Evolutionary conservation across 2,329 filamentous ascomycete genomes (phyloP).

Genomic region (Cladophialophora bantiana): DNA sequence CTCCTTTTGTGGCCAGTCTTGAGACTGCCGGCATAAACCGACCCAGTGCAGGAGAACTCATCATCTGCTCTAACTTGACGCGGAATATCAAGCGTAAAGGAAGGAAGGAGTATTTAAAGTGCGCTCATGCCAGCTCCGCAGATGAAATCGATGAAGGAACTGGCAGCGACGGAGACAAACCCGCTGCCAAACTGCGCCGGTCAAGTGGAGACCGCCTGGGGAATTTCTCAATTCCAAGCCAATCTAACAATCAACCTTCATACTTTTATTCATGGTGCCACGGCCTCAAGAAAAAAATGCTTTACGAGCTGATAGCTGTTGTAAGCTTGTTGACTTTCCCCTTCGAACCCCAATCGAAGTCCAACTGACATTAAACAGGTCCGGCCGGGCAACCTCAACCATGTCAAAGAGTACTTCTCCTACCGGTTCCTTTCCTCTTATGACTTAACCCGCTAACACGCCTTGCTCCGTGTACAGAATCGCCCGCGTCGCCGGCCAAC

Average conservation of each 20-base stretch:
- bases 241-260: neutral
- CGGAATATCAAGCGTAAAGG: neutral
- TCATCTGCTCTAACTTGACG: slow-evolving; percentile 13
- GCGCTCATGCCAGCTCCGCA: slow-evolving; percentile 21
- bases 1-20: slow-evolving; percentile 15
- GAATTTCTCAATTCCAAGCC: slow-evolving; percentile 18
- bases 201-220: slow-evolving; percentile 7
- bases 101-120: neutral
- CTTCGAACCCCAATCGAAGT: neutral
- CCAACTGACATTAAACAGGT: slow-evolving; percentile 64
- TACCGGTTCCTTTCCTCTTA: neutral
- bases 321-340: slow-evolving; percentile 60
- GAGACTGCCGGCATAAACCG: slow-evolving; percentile 30
- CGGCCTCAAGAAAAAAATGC: slow-evolving; percentile 64
- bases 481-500: slow-evolving; percentile 31
- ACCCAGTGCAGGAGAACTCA: slow-evolving; percentile 26
- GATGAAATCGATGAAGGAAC: slow-evolving; percentile 7
- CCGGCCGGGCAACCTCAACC: slow-evolving; percentile 84
- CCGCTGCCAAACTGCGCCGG: slow-evolving; percentile 14
- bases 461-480: slow-evolving; percentile 23
- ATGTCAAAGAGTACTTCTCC: slow-evolving; percentile 85
- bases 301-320: slow-evolving; percentile 97
- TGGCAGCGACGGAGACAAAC: slow-evolving; percentile 14
- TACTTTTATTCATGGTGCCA: slow-evolving; percentile 5
- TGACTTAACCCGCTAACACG: slow-evolving; percentile 8